These are phyloP conservation scores for Monilinia laxa DNA, from an alignment of 2,329 filamentous ascomycete species.

Conservation along the genomic window DNA sequence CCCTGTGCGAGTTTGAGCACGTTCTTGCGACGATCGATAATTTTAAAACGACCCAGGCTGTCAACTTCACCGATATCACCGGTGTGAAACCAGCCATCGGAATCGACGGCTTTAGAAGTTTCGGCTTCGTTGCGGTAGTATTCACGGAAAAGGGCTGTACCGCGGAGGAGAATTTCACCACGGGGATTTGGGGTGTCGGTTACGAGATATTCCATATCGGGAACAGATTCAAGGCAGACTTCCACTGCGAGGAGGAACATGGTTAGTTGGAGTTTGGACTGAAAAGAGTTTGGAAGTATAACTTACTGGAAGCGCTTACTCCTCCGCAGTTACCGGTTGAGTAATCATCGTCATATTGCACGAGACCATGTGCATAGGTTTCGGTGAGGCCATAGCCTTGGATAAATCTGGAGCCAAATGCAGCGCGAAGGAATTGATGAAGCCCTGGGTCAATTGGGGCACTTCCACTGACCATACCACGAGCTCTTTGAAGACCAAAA, in stretches of 20 bases:
- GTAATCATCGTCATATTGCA: conserved; percentile 71
- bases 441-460: conserved; percentile 87
- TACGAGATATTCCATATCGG: conserved; percentile 89
- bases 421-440: conserved; percentile 83
- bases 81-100: conserved; percentile 95
- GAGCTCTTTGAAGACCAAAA: conserved; percentile 73
- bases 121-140: conserved; percentile 91
- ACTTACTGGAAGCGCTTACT: conserved; percentile 50
- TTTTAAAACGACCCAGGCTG: conserved; percentile 79
- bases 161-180: conserved; percentile 83
- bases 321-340: conserved; percentile 78
- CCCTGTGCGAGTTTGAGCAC: conserved; percentile 98
- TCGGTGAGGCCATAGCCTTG: conserved; percentile 96
- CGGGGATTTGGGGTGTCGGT: conserved; percentile 87
- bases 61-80: conserved; percentile 90
- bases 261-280: not conserved
- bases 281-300: not conserved
- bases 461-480: conserved; percentile 79
- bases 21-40: conserved; percentile 97
- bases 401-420: conserved; percentile 73
- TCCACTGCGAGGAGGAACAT: conserved; percentile 54
- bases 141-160: conserved; percentile 75
- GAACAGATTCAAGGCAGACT: conserved; percentile 79
- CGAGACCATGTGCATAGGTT: conserved; percentile 75
- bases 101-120: conserved; percentile 76